A percentile compares a stretch with the other conserved stretches of the same genome.
phyloP scores from a whole-genome alignment of 2,329 filamentous ascomycete species.

The Cladophialophora carrionii region DNA sequence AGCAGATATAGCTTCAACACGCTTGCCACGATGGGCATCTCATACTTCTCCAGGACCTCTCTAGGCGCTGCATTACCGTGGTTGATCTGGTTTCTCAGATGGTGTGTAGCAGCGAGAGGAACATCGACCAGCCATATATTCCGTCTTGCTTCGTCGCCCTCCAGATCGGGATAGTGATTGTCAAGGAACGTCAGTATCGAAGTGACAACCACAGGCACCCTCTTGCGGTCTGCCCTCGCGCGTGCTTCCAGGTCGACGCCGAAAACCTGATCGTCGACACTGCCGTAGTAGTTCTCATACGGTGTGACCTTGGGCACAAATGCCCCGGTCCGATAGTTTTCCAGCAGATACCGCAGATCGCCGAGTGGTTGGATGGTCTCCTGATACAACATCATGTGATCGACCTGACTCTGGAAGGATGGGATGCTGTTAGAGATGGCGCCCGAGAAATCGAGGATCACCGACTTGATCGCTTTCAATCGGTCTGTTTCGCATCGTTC shows the following conservation, averaged over 20 bases:
- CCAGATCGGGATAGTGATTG: slow-evolving; percentile 94
- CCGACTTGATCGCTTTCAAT: slow-evolving; percentile 96
- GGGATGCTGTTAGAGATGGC: slow-evolving; percentile 98
- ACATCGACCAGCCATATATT: slow-evolving; percentile 95
- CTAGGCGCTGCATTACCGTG: slow-evolving; percentile 78
- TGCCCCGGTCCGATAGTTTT: slow-evolving; percentile 94
- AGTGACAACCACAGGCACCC: slow-evolving; percentile 89
- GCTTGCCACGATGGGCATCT: slow-evolving; percentile 91
- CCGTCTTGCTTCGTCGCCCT: slow-evolving; percentile 89
- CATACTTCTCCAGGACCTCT: slow-evolving; percentile 81
- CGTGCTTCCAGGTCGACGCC: slow-evolving; percentile 96
- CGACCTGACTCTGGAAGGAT: slow-evolving; percentile 89
- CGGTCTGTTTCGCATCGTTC: slow-evolving; percentile 96
- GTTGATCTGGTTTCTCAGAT: slow-evolving; percentile 80
- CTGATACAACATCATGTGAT: slow-evolving; percentile 99
- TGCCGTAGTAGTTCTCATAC: slow-evolving; percentile 99
- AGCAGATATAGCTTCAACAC: slow-evolving; percentile 91
- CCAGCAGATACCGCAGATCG: slow-evolving; percentile 88
- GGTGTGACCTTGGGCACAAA: slow-evolving; percentile 88
- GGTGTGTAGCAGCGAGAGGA: slow-evolving; percentile 79
- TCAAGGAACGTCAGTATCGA: slow-evolving; percentile 93
- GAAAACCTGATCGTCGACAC: slow-evolving; percentile 95
- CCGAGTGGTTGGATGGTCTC: slow-evolving; percentile 94
- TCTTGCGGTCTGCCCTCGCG: slow-evolving; percentile 90
- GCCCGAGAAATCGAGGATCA: slow-evolving; percentile 95